A percentile compares a stretch with the other conserved stretches of the same genome.
Evolutionary conservation across 139 green algal species (phyloP).

Genomic region (Zygnema circumcarinatum): DNA sequence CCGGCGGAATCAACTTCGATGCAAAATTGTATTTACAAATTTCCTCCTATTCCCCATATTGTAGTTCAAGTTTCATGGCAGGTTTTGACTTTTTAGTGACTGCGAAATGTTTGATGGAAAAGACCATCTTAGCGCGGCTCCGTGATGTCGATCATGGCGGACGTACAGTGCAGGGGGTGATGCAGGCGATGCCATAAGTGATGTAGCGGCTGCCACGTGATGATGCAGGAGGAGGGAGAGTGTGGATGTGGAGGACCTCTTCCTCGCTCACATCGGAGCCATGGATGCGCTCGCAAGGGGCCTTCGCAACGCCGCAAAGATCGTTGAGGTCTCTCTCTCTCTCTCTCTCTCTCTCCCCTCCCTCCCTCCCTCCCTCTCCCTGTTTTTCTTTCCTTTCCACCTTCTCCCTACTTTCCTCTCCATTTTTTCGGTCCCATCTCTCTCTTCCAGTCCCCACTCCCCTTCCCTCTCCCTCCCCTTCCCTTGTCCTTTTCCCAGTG

Average conservation of each 20-base stretch:
- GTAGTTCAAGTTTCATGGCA: too few species aligned
- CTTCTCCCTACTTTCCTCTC: not conserved
- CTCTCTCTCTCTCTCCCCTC: not conserved
- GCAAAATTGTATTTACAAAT: constrained; percentile 72
- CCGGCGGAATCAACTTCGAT: constrained; percentile 80
- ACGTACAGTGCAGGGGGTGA: too few species aligned
- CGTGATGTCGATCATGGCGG: too few species aligned
- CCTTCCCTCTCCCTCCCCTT: not conserved
- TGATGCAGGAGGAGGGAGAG: constrained; percentile 70
- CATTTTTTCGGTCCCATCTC: not conserved
- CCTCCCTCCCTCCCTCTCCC: too few species aligned
- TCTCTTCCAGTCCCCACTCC: not conserved
- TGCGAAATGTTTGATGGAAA: not conserved
- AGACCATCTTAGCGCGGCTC: too few species aligned
- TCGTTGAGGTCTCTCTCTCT: constrained; percentile 58
- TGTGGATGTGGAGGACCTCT: constrained; percentile 67
- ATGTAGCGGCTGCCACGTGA: not conserved
- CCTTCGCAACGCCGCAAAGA: constrained; percentile 68
- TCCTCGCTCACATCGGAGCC: constrained; percentile 73
- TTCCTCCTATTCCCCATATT: too few species aligned
- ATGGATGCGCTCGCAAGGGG: constrained; percentile 78
- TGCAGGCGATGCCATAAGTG: not conserved
- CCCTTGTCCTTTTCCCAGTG: not conserved
- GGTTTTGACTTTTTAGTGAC: not conserved
- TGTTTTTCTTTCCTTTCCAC: not conserved